A percentile compares a stretch with the other conserved stretches of the same genome.
These are phyloP conservation scores for Paragyromitra xinjiangensis DNA, from an alignment of 495 filamentous ascomycete genomes.

Conservation along the genomic window DNA sequence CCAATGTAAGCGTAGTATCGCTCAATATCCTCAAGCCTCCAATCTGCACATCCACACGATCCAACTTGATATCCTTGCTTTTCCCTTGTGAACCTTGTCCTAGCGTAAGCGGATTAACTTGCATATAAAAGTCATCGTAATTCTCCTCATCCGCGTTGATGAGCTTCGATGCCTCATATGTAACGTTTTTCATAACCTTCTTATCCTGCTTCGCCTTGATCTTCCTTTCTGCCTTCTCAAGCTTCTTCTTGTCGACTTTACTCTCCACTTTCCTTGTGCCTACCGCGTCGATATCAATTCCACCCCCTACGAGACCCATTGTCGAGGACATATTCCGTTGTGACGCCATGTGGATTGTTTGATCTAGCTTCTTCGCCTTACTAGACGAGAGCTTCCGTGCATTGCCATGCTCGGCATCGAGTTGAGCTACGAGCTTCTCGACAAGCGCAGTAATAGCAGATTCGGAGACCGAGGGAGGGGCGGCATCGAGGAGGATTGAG, in stretches of 20 bases:
- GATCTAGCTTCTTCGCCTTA: slow-evolving; percentile 85
- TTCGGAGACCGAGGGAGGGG: slow-evolving; percentile 83
- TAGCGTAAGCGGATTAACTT: slow-evolving; percentile 93
- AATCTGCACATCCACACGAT: slow-evolving; percentile 93
- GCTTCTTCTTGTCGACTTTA: slow-evolving; percentile 97
- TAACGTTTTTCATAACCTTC: slow-evolving; percentile 96
- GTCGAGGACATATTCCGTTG: slow-evolving; percentile 96
- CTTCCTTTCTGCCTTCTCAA: slow-evolving; percentile 98
- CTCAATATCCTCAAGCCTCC: slow-evolving; percentile 86
- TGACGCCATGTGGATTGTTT: slow-evolving; percentile 92
- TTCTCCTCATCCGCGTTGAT: slow-evolving; percentile 85
- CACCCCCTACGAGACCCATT: slow-evolving; percentile 80
- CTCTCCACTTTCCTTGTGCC: slow-evolving; percentile 93
- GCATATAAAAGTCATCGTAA: slow-evolving; percentile 99
- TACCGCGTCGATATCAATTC: slow-evolving; percentile 91
- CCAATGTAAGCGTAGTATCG: slow-evolving; percentile 87
- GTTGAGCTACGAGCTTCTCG: slow-evolving; percentile 85
- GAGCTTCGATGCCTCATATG: slow-evolving; percentile 93
- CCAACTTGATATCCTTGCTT: slow-evolving; percentile 99
- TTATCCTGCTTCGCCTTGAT: slow-evolving; percentile 98
- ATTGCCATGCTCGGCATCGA: slow-evolving; percentile 75
- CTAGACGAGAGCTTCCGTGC: slow-evolving; percentile 74
- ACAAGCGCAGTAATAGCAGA: slow-evolving; percentile 81
- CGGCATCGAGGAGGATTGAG: slow-evolving; percentile 72
- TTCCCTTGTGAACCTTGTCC: slow-evolving; percentile 72